phyloP scores from a whole-genome alignment of 2,329 filamentous ascomycete species.

The Cercospora nicotianae region DNA sequence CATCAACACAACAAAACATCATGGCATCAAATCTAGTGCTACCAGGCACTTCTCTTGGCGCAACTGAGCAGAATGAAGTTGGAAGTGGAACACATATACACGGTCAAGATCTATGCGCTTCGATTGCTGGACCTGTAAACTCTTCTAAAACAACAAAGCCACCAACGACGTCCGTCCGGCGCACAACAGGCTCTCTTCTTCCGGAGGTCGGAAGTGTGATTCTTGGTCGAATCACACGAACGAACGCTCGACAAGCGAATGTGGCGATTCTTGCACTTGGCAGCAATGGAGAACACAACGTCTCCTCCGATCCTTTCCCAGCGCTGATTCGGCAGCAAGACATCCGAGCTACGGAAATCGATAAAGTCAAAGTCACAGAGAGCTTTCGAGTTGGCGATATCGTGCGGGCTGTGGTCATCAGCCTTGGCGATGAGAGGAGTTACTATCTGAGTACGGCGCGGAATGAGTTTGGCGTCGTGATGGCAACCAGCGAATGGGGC shows the following conservation, averaged over 20 bases:
- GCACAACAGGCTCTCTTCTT: slow-evolving; percentile 69
- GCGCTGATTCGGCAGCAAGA: slow-evolving; percentile 62
- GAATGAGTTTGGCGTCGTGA: slow-evolving; percentile 90
- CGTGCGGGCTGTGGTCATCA: slow-evolving; percentile 77
- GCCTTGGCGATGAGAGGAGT: slow-evolving; percentile 86
- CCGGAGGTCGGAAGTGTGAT: slow-evolving; percentile 80
- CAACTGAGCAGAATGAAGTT: slow-evolving; percentile 64
- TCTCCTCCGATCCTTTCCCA: slow-evolving; percentile 35
- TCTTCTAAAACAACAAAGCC: slow-evolving; percentile 58
- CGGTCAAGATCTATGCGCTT: slow-evolving; percentile 70
- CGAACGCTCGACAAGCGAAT: slow-evolving; percentile 80
- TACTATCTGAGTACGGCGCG: slow-evolving; percentile 92
- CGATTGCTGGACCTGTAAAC: slow-evolving; percentile 59
- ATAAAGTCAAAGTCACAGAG: slow-evolving; percentile 86
- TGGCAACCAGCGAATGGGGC: slow-evolving; percentile 83
- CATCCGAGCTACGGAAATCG: slow-evolving; percentile 91
- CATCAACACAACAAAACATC: neutral
- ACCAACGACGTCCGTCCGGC: slow-evolving; percentile 42
- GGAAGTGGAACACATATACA: slow-evolving; percentile 84
- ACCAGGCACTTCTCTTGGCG: slow-evolving; percentile 78
- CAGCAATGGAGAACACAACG: slow-evolving; percentile 41
- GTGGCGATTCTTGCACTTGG: slow-evolving; percentile 84
- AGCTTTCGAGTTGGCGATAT: slow-evolving; percentile 92
- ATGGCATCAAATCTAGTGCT: slow-evolving; percentile 56
- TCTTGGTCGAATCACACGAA: slow-evolving; percentile 79